These are phyloP conservation scores for Saturnispora zaruensis DNA, from an alignment of 805 yeast genomes.

Conservation along the genomic window DNA sequence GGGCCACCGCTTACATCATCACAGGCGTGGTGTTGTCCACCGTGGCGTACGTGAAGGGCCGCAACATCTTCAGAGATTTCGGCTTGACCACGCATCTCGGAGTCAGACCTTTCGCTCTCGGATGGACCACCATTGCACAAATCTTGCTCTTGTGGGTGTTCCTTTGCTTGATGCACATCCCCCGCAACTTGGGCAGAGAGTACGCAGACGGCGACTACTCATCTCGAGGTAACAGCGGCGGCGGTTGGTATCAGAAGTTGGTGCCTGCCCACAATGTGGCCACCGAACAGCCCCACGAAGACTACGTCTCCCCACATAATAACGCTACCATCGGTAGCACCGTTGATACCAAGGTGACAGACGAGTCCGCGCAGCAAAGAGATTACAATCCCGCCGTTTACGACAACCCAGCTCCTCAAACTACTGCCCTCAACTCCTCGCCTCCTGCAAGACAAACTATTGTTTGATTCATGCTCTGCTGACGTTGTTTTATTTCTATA, in stretches of 20 bases:
- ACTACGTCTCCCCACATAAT: neutral
- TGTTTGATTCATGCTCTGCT: neutral
- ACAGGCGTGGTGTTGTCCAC: slow-evolving; percentile 43
- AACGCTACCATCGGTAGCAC: neutral
- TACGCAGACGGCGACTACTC: neutral
- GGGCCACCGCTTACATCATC: slow-evolving; percentile 37
- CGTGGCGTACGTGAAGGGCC: slow-evolving; percentile 48
- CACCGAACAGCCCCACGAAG: neutral
- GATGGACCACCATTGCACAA: slow-evolving; percentile 46
- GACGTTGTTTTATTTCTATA: neutral
- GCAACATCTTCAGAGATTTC: slow-evolving; percentile 36
- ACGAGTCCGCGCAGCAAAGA: neutral
- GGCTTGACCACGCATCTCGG: slow-evolving; percentile 40
- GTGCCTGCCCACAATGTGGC: slow-evolving; percentile 7
- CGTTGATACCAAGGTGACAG: neutral
- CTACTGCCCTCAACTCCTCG: neutral
- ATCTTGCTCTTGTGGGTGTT: slow-evolving; percentile 10
- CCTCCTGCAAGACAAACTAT: neutral
- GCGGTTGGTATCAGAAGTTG: slow-evolving; percentile 10
- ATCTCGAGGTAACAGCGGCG: neutral
- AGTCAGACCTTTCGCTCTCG: slow-evolving; percentile 44
- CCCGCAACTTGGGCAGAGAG: neutral
- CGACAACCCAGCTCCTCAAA: neutral
- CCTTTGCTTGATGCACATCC: neutral
- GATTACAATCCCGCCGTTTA: neutral